Evolutionary conservation across 129 eudicot species (phyloP).

Genomic region (Gnaphalium uliginosum): DNA sequence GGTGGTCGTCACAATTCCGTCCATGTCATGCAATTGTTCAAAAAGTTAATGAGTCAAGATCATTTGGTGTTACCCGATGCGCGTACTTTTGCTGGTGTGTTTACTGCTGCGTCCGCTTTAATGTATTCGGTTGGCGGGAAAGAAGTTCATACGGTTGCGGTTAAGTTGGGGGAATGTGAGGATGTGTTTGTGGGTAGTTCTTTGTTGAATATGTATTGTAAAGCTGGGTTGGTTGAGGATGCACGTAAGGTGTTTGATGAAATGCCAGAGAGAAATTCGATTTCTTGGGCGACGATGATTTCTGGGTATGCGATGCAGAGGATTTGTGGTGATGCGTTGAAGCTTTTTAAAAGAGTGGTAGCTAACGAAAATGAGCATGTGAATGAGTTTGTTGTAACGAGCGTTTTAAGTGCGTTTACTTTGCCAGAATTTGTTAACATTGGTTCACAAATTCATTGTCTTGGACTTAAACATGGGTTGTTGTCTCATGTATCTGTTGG

Average conservation of each 20-base stretch:
- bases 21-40: slow-evolving; percentile 49
- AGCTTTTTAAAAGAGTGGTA: slow-evolving; percentile 52
- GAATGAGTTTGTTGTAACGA: slow-evolving; percentile 68
- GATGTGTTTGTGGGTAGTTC: slow-evolving; percentile 79
- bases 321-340: slow-evolving; percentile 51
- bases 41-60: slow-evolving; percentile 39
- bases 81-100: slow-evolving; percentile 63
- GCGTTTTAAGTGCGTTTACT: slow-evolving; percentile 69
- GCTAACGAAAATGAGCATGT: slow-evolving; percentile 41
- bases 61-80: slow-evolving; percentile 49
- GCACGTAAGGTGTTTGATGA: slow-evolving; percentile 85
- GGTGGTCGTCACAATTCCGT: slow-evolving; percentile 39
- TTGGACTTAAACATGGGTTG: slow-evolving; percentile 59
- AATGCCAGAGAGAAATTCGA: slow-evolving; percentile 76
- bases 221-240: slow-evolving; percentile 47
- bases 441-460: slow-evolving; percentile 69
- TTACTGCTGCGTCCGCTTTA: slow-evolving; percentile 50
- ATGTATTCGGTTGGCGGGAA: slow-evolving; percentile 44
- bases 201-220: slow-evolving; percentile 75
- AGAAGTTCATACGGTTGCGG: slow-evolving; percentile 53
- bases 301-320: slow-evolving; percentile 77
- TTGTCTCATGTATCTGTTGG: slow-evolving; percentile 51
- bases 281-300: slow-evolving; percentile 83
- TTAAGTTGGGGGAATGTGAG: slow-evolving; percentile 37
- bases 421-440: slow-evolving; percentile 40